phyloP scores from a whole-genome alignment of 2,329 filamentous ascomycete genomes.

The Alternaria viburni region DNA sequence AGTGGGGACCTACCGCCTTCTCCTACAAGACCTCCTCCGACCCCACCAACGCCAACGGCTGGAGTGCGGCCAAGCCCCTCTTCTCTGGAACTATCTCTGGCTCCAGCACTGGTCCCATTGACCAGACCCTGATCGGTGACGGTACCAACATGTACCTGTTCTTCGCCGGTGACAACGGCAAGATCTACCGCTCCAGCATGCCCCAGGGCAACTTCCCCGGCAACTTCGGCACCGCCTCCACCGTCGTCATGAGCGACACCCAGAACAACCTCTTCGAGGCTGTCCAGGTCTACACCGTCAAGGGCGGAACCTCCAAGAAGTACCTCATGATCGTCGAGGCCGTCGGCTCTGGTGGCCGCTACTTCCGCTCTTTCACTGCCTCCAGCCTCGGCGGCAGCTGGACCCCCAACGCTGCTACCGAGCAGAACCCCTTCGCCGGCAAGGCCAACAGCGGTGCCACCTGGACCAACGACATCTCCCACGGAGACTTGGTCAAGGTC shows the following conservation, averaged over 20 bases:
- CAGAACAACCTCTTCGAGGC: conserved; percentile 68
- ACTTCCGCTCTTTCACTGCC: conserved; percentile 71
- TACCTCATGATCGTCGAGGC: conserved; percentile 75
- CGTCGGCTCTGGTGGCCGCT: conserved; percentile 63
- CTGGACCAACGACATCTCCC: conserved; percentile 72
- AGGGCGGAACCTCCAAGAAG: conserved; percentile 53
- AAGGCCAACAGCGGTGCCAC: conserved; percentile 68
- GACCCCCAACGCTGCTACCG: conserved; percentile 63
- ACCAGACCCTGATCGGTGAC: conserved; percentile 70
- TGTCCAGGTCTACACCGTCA: conserved; percentile 68
- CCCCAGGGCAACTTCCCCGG: conserved; percentile 67
- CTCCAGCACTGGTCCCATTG: conserved; percentile 63
- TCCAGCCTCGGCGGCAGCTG: conserved; percentile 62
- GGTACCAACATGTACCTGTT: conserved; percentile 69
- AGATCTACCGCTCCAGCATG: conserved; percentile 69
- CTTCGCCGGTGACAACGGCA: conserved; percentile 71
- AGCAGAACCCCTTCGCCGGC: conserved; percentile 68
- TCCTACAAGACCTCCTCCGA: conserved; percentile 65
- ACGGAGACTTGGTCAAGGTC: conserved; percentile 66
- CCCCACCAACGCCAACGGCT: conserved; percentile 64
- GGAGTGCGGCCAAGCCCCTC: conserved; percentile 61
- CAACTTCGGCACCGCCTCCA: conserved; percentile 61
- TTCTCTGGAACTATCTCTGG: conserved; percentile 62
- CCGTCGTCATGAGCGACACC: conserved; percentile 60
- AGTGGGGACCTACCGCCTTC: conserved; percentile 68